phyloP scores from a whole-genome alignment of 805 yeast genomes.

The Teunomyces atbi region DNA sequence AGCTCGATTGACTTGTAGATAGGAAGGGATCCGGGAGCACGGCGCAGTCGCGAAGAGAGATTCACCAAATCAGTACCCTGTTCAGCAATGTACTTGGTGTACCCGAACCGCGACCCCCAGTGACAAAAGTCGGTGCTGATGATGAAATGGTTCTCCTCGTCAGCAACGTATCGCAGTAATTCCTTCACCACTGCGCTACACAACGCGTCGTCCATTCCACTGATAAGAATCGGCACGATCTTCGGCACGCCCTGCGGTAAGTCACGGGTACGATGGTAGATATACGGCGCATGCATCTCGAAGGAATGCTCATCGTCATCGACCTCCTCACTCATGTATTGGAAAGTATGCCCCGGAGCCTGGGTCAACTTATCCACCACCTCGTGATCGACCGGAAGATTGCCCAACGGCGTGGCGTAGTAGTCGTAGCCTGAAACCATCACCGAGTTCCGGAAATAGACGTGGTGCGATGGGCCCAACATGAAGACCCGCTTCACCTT shows the following conservation, averaged over 20 bases:
- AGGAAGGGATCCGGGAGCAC: constrained; percentile 29
- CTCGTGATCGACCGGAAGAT: constrained; percentile 61
- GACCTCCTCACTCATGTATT: constrained; percentile 51
- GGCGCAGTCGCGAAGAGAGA: background rate
- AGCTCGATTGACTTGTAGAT: constrained; percentile 72
- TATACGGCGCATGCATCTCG: constrained; percentile 90
- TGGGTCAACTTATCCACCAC: constrained; percentile 34
- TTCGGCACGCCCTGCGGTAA: constrained; percentile 33
- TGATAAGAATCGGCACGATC: constrained; percentile 79
- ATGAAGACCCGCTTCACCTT: constrained; percentile 65
- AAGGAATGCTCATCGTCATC: constrained; percentile 90
- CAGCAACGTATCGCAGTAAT: constrained; percentile 52
- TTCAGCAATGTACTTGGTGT: constrained; percentile 37
- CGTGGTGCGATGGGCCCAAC: constrained; percentile 92
- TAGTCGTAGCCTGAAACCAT: constrained; percentile 49
- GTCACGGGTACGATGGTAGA: constrained; percentile 47
- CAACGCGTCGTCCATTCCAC: constrained; percentile 51
- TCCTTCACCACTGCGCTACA: constrained; percentile 46
- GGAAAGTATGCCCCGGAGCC: constrained; percentile 40
- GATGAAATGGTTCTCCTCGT: constrained; percentile 63
- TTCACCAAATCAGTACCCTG: constrained; percentile 5
- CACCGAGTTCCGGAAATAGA: constrained; percentile 65
- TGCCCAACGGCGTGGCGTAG: constrained; percentile 84
- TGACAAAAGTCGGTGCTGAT: constrained; percentile 93
- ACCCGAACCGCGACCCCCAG: constrained; percentile 62